These are phyloP conservation scores for Phalaenopsis hybrid DNA, from an alignment of 116 monocot genomes.

Conservation along the genomic window DNA sequence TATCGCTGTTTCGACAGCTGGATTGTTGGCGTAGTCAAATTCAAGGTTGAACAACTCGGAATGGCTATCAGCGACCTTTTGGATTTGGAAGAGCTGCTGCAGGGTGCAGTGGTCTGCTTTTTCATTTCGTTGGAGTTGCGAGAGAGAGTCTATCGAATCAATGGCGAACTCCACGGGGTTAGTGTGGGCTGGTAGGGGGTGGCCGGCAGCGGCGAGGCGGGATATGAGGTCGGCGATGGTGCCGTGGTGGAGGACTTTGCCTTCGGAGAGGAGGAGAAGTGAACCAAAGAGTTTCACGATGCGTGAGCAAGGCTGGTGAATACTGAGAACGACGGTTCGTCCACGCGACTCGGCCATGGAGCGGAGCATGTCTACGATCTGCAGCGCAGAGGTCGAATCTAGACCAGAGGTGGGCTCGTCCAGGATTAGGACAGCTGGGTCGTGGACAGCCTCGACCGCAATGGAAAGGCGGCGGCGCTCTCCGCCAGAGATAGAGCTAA, in stretches of 20 bases:
- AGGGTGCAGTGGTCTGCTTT: slow-evolving; percentile 9
- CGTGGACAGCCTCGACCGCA: slow-evolving; percentile 67
- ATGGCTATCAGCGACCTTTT: too few species aligned
- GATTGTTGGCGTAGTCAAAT: too few species aligned
- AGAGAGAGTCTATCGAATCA: slow-evolving; percentile 53
- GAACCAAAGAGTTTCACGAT: slow-evolving; percentile 67
- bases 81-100: too few species aligned
- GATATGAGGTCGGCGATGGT: slow-evolving; percentile 45
- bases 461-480: slow-evolving; percentile 82
- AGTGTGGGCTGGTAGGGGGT: slow-evolving; percentile 41
- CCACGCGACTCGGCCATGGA: slow-evolving; percentile 67
- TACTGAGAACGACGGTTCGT: slow-evolving; percentile 71
- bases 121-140: slow-evolving; percentile 13
- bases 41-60: too few species aligned
- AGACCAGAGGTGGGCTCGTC: slow-evolving; percentile 97
- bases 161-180: slow-evolving; percentile 81
- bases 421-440: slow-evolving; percentile 63
- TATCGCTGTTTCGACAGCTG: too few species aligned
- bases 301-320: slow-evolving; percentile 81
- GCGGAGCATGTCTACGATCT: slow-evolving; percentile 64
- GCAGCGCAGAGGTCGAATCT: slow-evolving; percentile 73
- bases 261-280: slow-evolving; percentile 64
- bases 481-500: slow-evolving; percentile 74
- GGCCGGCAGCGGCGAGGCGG: slow-evolving; percentile 31
- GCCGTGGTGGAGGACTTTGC: slow-evolving; percentile 63